Base-by-base conservation (phyloP, 2,329 filamentous ascomycete genomes). In the Cytospora chrysosperma region DNA sequence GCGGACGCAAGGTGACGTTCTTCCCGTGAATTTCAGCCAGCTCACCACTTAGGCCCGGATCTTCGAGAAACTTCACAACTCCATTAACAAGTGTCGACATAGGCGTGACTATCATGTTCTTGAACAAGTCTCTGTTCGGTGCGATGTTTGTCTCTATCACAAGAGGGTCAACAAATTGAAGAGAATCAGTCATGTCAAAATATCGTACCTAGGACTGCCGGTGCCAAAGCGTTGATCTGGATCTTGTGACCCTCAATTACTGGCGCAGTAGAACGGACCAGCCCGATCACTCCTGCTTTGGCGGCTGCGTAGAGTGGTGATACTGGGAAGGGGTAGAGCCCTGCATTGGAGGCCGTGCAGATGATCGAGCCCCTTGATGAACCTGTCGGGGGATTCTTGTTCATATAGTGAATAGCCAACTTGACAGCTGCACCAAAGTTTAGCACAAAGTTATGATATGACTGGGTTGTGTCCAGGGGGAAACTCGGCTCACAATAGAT, bases 311-410 rank as follows among this genome's bases (percentile, higher is more conserved):
- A 84, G 7, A 84, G 67, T 0, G 82, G 82, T 1, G 80, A 79
- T 2, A 79, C 75, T 0, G 81, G 77, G 61, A 85, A 82, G 0
- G 81, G 75, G 65, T 85, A 84, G 1, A 84, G 57, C 0, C 82
- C 82, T 1, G 80, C 81, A 68, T 83, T 83, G 4, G 81, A 83
- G 0, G 82, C 78, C 0, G 82, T 84, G 73, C 81, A 83, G 57
- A 84, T 75, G 50, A 85, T 81, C 8, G 74, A 75, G 0, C 81
- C 81, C 28, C 75, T 73, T n/a, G 75, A 70, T 2, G 56, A 3
- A 19, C 53, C 47, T 1, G 28, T 67, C 65, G 15, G 68, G 4
- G 50, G 56, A 17, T 65, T 69, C 68, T 79, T 81, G 26, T 75
- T 72, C 72, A 85, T 79, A 65, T 85, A 85, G 67, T 83, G 76